Evolutionary conservation across 1,284 basidiomycete species (phyloP).

Genomic region (Ganoderma meredithae): DNA sequence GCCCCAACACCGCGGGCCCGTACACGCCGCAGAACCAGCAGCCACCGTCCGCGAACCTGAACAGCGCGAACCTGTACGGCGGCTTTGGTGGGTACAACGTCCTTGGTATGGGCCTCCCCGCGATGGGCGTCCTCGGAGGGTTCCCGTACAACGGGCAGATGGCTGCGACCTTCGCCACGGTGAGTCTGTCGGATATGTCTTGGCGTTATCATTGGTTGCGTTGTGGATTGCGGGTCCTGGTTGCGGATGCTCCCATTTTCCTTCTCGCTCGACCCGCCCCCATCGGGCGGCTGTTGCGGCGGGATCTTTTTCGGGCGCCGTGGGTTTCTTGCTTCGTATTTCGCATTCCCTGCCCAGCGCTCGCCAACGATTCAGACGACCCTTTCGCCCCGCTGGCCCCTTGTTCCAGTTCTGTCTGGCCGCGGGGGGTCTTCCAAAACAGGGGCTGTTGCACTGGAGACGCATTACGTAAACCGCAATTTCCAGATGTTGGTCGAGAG

Average conservation of each 20-base stretch:
- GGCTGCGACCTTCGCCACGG: constrained; percentile 68
- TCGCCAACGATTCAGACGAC: too few species aligned
- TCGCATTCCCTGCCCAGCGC: neutral
- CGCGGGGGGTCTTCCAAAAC: constrained; percentile 1
- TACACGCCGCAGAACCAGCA: constrained; percentile 53
- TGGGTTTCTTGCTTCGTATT: neutral
- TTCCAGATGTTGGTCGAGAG: constrained; percentile 6
- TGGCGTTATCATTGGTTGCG: neutral
- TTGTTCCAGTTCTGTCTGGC: neutral
- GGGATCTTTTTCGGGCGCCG: neutral
- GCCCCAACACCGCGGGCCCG: constrained; percentile 63
- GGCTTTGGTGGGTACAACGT: constrained; percentile 73
- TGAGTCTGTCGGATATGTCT: constrained; percentile 39
- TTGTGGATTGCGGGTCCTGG: too few species aligned
- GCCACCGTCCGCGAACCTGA: constrained; percentile 39
- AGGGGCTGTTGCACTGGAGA: constrained; percentile 3
- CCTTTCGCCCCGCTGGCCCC: neutral
- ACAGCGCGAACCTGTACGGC: constrained; percentile 54
- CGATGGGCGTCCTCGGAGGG: constrained; percentile 67
- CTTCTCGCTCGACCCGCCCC: neutral
- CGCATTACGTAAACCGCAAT: constrained; percentile 14
- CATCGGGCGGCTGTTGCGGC: neutral
- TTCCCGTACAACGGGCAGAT: constrained; percentile 78
- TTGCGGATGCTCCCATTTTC: neutral
- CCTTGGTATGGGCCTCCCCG: constrained; percentile 77